A percentile compares a stretch with the other conserved stretches of the same genome.
Evolutionary conservation across 140 eudicot genomes (phyloP).

Genomic region (Anethum foeniculum): DNA sequence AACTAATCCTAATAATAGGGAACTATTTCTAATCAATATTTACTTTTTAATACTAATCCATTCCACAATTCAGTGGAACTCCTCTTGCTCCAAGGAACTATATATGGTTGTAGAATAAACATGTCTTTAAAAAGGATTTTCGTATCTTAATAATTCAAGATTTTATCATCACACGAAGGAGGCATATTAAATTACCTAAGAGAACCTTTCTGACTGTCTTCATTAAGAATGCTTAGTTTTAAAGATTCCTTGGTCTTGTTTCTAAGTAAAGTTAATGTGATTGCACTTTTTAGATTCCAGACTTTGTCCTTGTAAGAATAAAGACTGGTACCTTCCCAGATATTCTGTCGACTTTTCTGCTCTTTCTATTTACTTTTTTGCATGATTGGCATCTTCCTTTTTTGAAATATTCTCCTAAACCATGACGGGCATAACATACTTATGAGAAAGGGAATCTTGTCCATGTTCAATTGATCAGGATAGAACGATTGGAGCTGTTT

Average conservation of each 20-base stretch:
- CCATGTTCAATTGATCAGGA: constrained; percentile 46
- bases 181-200: not conserved
- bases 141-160: not conserved
- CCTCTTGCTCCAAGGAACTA: not conserved
- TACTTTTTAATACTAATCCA: not conserved
- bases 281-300: not conserved
- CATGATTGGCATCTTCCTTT: not conserved
- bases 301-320: not conserved
- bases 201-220: not conserved
- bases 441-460: constrained; percentile 14
- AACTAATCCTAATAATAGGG: not conserved
- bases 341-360: constrained; percentile 1
- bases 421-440: not conserved
- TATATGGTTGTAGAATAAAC: not conserved
- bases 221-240: not conserved
- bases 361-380: constrained; percentile 13
- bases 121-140: not conserved
- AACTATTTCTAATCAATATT: not conserved
- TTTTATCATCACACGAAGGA: not conserved
- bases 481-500: constrained; percentile 85
- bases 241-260: not conserved
- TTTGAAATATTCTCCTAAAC: not conserved
- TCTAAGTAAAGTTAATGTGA: not conserved
- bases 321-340: not conserved
- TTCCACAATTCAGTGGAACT: not conserved